A percentile compares a stretch with the other conserved stretches of the same genome.
These are phyloP conservation scores for Xenoacremonium recifei DNA, from an alignment of 2,329 filamentous ascomycete species.

Conservation along the genomic window DNA sequence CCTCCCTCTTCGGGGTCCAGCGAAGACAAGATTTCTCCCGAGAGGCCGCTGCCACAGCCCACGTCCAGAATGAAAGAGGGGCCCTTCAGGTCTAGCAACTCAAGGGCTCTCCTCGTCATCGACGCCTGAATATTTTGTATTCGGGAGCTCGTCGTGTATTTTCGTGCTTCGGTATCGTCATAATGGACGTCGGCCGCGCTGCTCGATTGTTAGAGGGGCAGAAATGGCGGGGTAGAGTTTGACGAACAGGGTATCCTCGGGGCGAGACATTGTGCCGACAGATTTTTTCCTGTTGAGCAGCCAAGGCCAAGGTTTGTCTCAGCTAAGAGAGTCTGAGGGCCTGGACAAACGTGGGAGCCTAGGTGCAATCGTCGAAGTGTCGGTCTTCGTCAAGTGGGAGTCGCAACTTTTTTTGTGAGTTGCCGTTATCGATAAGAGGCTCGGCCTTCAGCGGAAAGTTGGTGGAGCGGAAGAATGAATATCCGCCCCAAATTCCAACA, in stretches of 20 bases:
- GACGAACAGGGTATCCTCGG: slow-evolving; percentile 86
- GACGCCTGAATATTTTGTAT: slow-evolving; percentile 93
- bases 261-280: slow-evolving; percentile 76
- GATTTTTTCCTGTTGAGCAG: too few relatives aligned
- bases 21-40: slow-evolving; percentile 87
- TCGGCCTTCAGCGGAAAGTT: neutral
- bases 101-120: slow-evolving; percentile 92
- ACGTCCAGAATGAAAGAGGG: slow-evolving; percentile 92
- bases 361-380: too few relatives aligned
- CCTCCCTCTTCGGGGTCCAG: slow-evolving; percentile 68
- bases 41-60: slow-evolving; percentile 94
- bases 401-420: slow-evolving; percentile 27
- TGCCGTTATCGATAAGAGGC: slow-evolving; percentile 25
- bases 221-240: slow-evolving; percentile 18
- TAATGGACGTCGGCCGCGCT: slow-evolving; percentile 97
- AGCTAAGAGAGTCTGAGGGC: too few relatives aligned
- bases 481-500: too few relatives aligned
- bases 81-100: slow-evolving; percentile 76
- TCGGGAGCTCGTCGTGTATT: slow-evolving; percentile 95
- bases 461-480: slow-evolving; percentile 5
- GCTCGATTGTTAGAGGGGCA: slow-evolving; percentile 24
- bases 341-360: too few relatives aligned
- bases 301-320: too few relatives aligned
- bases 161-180: slow-evolving; percentile 90
- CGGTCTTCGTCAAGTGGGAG: slow-evolving; percentile 13